A percentile compares a stretch with the other conserved stretches of the same genome.
These are phyloP conservation scores for Penicillium thymicola DNA, from an alignment of 2,329 filamentous ascomycete genomes.

Conservation along the genomic window DNA sequence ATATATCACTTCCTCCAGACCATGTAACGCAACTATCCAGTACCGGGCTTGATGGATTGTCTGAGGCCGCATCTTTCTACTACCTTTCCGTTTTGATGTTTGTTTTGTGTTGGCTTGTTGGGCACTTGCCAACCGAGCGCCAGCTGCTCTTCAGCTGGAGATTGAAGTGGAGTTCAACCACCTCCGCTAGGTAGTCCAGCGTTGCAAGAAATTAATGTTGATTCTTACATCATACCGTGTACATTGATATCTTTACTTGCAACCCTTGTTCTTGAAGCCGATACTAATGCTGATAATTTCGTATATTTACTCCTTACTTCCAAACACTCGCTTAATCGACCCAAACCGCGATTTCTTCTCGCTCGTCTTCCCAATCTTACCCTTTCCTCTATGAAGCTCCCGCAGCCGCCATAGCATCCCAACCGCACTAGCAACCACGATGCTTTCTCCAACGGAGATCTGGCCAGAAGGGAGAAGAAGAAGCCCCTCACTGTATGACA, in stretches of 20 bases:
- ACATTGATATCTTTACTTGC: no score
- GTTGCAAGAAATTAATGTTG: no score
- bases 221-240: no score
- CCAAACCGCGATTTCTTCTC: not conserved
- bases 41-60: not conserved
- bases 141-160: no score
- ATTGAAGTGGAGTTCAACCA: no score
- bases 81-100: not conserved
- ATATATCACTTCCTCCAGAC: not conserved
- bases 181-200: no score
- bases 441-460: not conserved
- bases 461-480: not conserved
- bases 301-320: not conserved
- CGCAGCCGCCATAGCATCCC: not conserved
- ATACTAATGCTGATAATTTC: no score
- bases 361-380: not conserved
- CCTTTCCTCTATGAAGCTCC: not conserved
- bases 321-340: not conserved
- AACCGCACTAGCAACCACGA: not conserved
- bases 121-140: no score
- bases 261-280: no score
- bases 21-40: no score
- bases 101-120: no score
- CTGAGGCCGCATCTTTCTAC: not conserved
- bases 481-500: not conserved